phyloP scores from a whole-genome alignment of 768 basidiomycete genomes.

The Lactifluus piperatus region DNA sequence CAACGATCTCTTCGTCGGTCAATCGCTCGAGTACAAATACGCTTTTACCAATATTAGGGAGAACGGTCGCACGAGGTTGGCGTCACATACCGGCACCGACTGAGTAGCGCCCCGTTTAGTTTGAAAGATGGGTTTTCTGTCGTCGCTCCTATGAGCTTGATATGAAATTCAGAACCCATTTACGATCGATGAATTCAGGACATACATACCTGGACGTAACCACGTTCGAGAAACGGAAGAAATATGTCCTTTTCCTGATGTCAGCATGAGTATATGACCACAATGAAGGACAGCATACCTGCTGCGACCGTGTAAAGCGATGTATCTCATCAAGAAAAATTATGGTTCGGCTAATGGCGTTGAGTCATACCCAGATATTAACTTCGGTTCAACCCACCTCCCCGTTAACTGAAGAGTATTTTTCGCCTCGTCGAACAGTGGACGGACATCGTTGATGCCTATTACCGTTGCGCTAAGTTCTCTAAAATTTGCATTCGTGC shows the following conservation, averaged over 20 bases:
- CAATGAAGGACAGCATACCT: conserved; percentile 31
- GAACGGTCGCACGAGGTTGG: background rate
- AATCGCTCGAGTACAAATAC: conserved; percentile 70
- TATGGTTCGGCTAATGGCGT: conserved; percentile 47
- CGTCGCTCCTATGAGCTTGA: conserved; percentile 68
- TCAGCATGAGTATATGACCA: conserved; percentile 11
- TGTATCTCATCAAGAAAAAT: conserved; percentile 84
- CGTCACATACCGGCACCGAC: conserved; percentile 59
- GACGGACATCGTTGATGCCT: conserved; percentile 63
- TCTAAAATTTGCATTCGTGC: conserved; percentile 54
- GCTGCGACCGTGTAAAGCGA: conserved; percentile 65
- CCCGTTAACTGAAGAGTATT: conserved; percentile 55
- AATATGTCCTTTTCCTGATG: conserved; percentile 54
- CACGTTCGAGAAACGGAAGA: conserved; percentile 74
- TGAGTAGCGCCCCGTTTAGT: conserved; percentile 62
- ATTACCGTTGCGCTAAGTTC: conserved; percentile 71
- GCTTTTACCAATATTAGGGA: conserved; percentile 29
- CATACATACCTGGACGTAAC: conserved; percentile 50
- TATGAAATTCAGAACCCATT: background rate
- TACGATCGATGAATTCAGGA: background rate
- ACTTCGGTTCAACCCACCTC: conserved; percentile 33
- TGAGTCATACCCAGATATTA: background rate
- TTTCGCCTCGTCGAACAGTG: conserved; percentile 70
- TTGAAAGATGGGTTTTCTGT: conserved; percentile 90
- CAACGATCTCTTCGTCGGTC: conserved; percentile 49